Conservation (phyloP, 176 grass and related monocot genomes). For the Oryza punctata region DNA sequence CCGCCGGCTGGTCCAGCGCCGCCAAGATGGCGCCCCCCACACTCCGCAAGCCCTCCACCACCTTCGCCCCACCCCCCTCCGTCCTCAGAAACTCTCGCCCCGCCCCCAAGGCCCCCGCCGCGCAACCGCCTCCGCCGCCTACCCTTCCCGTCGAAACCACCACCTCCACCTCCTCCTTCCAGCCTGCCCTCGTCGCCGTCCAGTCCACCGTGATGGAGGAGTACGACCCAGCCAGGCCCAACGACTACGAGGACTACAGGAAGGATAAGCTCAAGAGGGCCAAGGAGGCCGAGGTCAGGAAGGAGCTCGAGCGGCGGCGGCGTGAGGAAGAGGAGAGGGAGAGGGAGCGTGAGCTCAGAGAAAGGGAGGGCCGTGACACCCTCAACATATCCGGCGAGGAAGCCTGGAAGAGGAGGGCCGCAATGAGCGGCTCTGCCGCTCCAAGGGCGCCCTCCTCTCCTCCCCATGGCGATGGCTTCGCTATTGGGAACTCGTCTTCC, state of each 20-base stretch:
- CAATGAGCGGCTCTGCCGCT: conserved; percentile 61
- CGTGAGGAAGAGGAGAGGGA: conserved; percentile 75
- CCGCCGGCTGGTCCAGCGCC: conserved; percentile 90
- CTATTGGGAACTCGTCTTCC: conserved; percentile 57
- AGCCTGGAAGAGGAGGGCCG: conserved; percentile 80
- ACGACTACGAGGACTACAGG: conserved; percentile 93
- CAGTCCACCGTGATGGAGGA: conserved; percentile 88
- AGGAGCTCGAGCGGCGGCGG: conserved; percentile 71
- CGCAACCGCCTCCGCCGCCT: background rate
- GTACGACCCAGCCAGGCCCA: conserved; percentile 95
- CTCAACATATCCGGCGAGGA: conserved; percentile 94
- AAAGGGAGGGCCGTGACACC: conserved; percentile 53
- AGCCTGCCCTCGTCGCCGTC: conserved; percentile 73
- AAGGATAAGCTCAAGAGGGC: conserved; percentile 80
- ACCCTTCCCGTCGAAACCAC: conserved; percentile 13
- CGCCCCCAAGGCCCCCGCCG: conserved; percentile 11
- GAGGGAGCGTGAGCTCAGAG: conserved; percentile 66
- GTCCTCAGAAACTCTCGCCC: conserved; percentile 55
- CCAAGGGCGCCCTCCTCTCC: conserved; percentile 44
- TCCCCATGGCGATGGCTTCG: conserved; percentile 50
- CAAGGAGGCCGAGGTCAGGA: conserved; percentile 73
- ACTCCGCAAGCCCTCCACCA: conserved; percentile 74
- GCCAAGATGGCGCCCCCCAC: conserved; percentile 91
- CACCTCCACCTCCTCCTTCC: conserved; percentile 41
- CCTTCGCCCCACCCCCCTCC: conserved; percentile 67